phyloP scores from a whole-genome alignment of 1,284 basidiomycete genomes.

The Exsudoporus floridanus region DNA sequence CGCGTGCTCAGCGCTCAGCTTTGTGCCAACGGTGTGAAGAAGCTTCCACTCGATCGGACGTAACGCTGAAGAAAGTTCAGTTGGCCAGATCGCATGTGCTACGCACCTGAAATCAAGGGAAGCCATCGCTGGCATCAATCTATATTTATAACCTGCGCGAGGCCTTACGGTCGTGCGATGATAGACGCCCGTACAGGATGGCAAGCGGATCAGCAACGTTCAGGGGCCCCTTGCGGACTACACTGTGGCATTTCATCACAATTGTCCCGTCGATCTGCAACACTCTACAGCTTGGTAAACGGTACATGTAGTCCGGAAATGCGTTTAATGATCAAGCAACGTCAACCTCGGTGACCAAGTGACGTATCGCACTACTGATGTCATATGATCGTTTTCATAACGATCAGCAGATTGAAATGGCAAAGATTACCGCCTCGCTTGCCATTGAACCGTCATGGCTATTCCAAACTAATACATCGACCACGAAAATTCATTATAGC shows the following conservation, averaged over 20 bases:
- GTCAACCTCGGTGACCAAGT: neutral
- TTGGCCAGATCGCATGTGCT: neutral
- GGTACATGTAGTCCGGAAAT: slow-evolving; percentile 9
- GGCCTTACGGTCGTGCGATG: neutral
- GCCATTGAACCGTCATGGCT: neutral
- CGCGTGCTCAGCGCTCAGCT: slow-evolving; percentile 1
- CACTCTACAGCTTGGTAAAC: slow-evolving; percentile 31
- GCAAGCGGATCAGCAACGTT: slow-evolving; percentile 5
- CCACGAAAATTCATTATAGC: neutral
- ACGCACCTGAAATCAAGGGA: neutral
- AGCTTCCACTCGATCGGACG: neutral
- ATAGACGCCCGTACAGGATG: slow-evolving; percentile 31
- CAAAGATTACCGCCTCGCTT: neutral
- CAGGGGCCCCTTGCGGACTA: neutral
- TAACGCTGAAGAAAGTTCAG: neutral
- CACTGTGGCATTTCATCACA: neutral
- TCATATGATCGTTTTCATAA: too few species aligned
- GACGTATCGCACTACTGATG: too few species aligned
- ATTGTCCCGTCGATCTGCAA: neutral
- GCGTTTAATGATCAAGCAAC: slow-evolving; percentile 6
- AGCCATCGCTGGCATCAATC: neutral
- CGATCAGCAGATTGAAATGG: slow-evolving; percentile 6
- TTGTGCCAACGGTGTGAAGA: neutral
- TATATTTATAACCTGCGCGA: neutral
- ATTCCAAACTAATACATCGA: slow-evolving; percentile 2